Percentiles rank a stretch among this genome's conserved stretches.
These are phyloP conservation scores for Claviceps sp. DNA, from an alignment of 2,329 filamentous ascomycete species.

Conservation along the genomic window DNA sequence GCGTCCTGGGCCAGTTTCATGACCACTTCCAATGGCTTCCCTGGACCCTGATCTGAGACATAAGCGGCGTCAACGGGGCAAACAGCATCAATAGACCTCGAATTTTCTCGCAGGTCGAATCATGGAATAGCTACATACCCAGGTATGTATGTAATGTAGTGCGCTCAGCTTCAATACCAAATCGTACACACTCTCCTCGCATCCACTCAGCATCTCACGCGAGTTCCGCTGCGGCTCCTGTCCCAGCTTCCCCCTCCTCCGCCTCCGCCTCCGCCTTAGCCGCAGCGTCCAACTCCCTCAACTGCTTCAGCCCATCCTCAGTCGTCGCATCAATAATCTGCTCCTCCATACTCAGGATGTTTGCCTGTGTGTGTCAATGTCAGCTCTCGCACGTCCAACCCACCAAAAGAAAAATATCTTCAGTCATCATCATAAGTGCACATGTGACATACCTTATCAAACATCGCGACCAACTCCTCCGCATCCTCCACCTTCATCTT, in stretches of 20 bases:
- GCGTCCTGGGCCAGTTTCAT: too few relatives aligned
- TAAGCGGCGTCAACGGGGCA: too few relatives aligned
- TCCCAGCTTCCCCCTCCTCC: conserved; percentile 5
- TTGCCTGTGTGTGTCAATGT: conserved; percentile 36
- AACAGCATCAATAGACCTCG: too few relatives aligned
- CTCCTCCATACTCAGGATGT: conserved; percentile 81
- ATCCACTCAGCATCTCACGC: conserved; percentile 1
- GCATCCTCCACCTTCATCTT: conserved; percentile 83
- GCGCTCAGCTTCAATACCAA: too few relatives aligned
- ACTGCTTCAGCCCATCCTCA: conserved; percentile 63
- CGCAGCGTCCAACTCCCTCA: conserved; percentile 58
- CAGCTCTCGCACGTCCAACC: not conserved
- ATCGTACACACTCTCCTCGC: not conserved
- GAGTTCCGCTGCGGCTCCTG: not conserved
- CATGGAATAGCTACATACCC: too few relatives aligned
- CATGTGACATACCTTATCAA: conserved; percentile 47
- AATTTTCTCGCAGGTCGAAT: too few relatives aligned
- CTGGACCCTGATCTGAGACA: too few relatives aligned
- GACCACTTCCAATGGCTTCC: too few relatives aligned
- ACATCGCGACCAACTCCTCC: conserved; percentile 67
- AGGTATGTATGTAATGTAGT: too few relatives aligned
- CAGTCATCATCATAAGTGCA: too few relatives aligned
- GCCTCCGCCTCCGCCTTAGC: conserved; percentile 15
- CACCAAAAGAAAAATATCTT: not conserved
- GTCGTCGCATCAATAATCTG: conserved; percentile 93